A percentile compares a stretch with the other conserved stretches of the same genome.
Evolutionary conservation across 2,329 filamentous ascomycete species (phyloP).

Genomic region (Tolypocladium capitatum): DNA sequence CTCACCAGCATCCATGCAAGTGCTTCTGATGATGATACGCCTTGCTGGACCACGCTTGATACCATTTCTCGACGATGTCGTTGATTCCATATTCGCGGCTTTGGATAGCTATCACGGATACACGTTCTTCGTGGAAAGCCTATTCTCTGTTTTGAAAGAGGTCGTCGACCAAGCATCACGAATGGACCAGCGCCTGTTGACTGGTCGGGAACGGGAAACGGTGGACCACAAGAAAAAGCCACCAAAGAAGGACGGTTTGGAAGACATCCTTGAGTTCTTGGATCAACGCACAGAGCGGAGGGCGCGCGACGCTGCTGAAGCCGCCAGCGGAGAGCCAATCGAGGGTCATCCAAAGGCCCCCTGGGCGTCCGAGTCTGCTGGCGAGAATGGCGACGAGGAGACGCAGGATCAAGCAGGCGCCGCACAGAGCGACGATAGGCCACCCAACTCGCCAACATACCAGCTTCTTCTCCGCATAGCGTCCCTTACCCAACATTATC

Average conservation of each 20-base stretch:
- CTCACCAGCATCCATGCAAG: constrained; percentile 79
- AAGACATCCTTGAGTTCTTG: constrained; percentile 42
- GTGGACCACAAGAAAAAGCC: constrained; percentile 29
- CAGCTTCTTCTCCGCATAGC: constrained; percentile 71
- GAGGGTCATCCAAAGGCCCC: constrained; percentile 18
- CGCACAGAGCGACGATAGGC: constrained; percentile 32
- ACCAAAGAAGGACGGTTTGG: constrained; percentile 21
- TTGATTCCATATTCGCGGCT: constrained; percentile 81
- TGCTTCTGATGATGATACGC: constrained; percentile 86
- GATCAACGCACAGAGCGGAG: constrained; percentile 36
- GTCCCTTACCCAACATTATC: constrained; percentile 74
- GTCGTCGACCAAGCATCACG: constrained; percentile 72
- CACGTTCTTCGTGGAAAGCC: constrained; percentile 64
- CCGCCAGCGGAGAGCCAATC: constrained; percentile 13
- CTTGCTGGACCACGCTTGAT: constrained; percentile 71
- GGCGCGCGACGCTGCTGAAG: constrained; percentile 23
- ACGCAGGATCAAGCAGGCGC: constrained; percentile 22
- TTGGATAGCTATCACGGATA: constrained; percentile 96
- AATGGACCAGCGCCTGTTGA: constrained; percentile 34
- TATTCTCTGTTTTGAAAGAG: constrained; percentile 72
- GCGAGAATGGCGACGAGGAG: constrained; percentile 20
- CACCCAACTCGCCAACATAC: constrained; percentile 66
- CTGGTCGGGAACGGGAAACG: constrained; percentile 20
- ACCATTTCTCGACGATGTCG: constrained; percentile 81
- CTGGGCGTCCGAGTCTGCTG: constrained; percentile 22